These are phyloP conservation scores for Aaosphaeria arxii DNA, from an alignment of 2,329 filamentous ascomycete species.

Conservation along the genomic window DNA sequence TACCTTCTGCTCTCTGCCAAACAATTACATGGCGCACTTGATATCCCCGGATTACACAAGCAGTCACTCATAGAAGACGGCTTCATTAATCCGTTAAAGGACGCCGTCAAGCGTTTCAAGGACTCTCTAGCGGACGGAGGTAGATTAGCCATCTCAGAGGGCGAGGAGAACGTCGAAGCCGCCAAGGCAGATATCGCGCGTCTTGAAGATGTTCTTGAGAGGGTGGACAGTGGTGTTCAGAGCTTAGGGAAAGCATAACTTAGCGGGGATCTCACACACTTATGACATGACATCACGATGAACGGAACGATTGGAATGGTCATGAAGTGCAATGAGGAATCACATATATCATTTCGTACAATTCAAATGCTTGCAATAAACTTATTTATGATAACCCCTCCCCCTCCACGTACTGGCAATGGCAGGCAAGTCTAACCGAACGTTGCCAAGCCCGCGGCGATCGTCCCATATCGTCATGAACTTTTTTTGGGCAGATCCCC, in stretches of 20 bases:
- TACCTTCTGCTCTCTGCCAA: conserved; percentile 53
- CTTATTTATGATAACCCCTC: too few species aligned
- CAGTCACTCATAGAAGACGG: conserved; percentile 39
- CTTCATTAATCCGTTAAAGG: conserved; percentile 44
- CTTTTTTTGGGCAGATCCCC: too few species aligned
- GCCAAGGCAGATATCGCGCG: conserved; percentile 33
- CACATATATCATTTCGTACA: too few species aligned
- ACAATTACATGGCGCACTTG: conserved; percentile 46
- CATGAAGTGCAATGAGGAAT: too few species aligned
- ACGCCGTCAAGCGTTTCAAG: conserved; percentile 34
- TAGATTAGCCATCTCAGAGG: conserved; percentile 34
- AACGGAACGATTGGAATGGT: too few species aligned
- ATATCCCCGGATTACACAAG: conserved; percentile 44
- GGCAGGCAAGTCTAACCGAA: too few species aligned
- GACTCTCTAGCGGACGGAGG: conserved; percentile 34
- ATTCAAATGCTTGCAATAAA: too few species aligned
- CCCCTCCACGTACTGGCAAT: too few species aligned
- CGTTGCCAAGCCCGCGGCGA: too few species aligned
- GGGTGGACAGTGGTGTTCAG: conserved; percentile 12
- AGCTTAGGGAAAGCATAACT: background rate
- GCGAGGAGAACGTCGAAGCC: conserved; percentile 28
- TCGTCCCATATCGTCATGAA: too few species aligned
- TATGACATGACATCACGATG: too few species aligned
- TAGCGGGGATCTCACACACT: too few species aligned
- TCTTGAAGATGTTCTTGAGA: conserved; percentile 31